Evolutionary conservation across 192 early-diverging fungal genomes (phyloP).

Genomic region (Backusella westeae): DNA sequence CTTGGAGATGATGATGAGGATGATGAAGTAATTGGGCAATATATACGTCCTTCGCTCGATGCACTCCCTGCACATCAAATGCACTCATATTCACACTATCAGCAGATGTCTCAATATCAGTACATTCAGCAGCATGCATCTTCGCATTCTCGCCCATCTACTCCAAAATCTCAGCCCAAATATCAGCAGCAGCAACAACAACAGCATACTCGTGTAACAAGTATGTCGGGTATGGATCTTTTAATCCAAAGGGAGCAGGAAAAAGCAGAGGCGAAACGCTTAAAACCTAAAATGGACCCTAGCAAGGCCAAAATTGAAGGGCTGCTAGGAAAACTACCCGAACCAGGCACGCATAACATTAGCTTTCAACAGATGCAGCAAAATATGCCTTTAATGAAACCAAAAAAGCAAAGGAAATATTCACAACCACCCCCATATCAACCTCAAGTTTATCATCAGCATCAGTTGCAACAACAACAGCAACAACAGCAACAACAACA

Average conservation of each 20-base stretch:
- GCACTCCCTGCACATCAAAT: constrained; percentile 11
- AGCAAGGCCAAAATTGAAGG: constrained; percentile 31
- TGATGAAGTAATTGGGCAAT: constrained; percentile 15
- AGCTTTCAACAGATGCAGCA: constrained; percentile 35
- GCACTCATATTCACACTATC: constrained; percentile 12
- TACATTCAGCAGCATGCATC: constrained; percentile 7
- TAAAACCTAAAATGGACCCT: constrained; percentile 19
- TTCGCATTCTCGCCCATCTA: constrained; percentile 1
- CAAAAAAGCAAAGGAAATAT: neutral
- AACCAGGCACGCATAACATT: constrained; percentile 29
- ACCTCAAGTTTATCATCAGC: neutral
- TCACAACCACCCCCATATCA: neutral
- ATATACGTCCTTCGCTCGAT: constrained; percentile 3
- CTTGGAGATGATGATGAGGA: neutral
- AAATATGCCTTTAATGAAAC: constrained; percentile 8
- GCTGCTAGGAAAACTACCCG: constrained; percentile 30
- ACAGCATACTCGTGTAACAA: constrained; percentile 10
- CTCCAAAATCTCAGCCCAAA: neutral
- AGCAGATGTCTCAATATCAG: constrained; percentile 4
- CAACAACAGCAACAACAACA: neutral
- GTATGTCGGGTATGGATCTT: constrained; percentile 36
- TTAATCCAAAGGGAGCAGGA: constrained; percentile 32
- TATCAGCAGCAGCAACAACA: constrained; percentile 10
- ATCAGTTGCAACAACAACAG: neutral
- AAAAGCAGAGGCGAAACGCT: constrained; percentile 12